Base-by-base conservation (phyloP, 257 asterid genomes). In the Penstemon eatonii region DNA sequence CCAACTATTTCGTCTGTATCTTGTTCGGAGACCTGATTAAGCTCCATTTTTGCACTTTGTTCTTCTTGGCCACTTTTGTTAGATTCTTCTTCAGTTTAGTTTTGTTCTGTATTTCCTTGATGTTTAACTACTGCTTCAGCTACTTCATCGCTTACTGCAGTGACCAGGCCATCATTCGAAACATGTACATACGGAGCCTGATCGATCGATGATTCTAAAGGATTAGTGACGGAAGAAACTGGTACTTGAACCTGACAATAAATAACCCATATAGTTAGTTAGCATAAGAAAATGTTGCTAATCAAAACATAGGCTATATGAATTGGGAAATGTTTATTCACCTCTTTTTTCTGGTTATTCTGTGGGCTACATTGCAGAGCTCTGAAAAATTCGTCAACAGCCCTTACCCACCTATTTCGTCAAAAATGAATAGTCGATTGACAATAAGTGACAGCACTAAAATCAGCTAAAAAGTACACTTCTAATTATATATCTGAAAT, bases 321-420 rank as follows among this genome's bases (percentile, higher is more conserved):
- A 4, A 57, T 56, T 38, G 41, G 52, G 5, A 19, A 67, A 56
- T 6, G 43, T 19, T n/a, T 25, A 3, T 71, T 69, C 55, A 80
- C 87, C 87, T 80, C 81, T 60, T 75, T 80, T 70, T 76, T 75
- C 60, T 67, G 75, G 71, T 68, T 82, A 65, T 80, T 82, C 72
- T 75, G 65, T 67, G 89, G 80, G 76, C 84, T 88, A 72, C 85
- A 83, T 59, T 70, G 84, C 83, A 91, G 75, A 70, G 78, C 86
- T 59, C 74, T 70, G 55, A 84, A 74, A 78, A 83, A 91, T 69
- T 91, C 97, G 45, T 87, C 90, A 50, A 91, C 89, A 13, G 97
- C 96, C 72, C 91, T 91, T 60, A 88, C 97, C 96, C 96, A 90
- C 96, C 97, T 88, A 66, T 2, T 25, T 25, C 2, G 33, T 1